Evolutionary conservation across 139 green algal genomes (phyloP).

Genomic region (Micractinium sp.): DNA sequence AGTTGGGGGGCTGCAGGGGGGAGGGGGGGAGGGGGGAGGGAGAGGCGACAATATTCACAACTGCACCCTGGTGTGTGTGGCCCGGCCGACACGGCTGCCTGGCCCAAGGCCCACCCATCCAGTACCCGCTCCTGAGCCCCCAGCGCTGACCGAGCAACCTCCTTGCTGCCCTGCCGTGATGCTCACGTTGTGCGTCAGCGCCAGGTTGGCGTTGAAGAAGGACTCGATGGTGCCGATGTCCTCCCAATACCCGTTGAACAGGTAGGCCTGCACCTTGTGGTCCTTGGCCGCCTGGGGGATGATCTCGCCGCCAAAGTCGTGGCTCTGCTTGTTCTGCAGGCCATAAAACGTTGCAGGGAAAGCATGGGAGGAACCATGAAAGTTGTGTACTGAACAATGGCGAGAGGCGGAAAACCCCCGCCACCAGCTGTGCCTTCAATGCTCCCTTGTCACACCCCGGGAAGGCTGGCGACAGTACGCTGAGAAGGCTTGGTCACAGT

Average conservation of each 20-base stretch:
- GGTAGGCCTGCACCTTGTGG: slow-evolving; percentile 79
- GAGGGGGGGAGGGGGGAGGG: not conserved
- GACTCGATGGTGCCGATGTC: slow-evolving; percentile 99
- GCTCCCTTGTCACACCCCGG: not conserved
- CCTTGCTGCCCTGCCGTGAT: not conserved
- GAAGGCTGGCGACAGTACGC: too few relatives aligned
- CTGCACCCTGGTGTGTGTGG: too few relatives aligned
- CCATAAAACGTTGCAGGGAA: too few relatives aligned
- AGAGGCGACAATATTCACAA: too few relatives aligned
- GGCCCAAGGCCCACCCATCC: too few relatives aligned
- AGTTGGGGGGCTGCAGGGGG: slow-evolving; percentile 74
- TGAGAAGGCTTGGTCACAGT: not conserved
- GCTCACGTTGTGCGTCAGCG: slow-evolving; percentile 77
- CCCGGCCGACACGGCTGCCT: too few relatives aligned
- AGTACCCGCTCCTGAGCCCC: not conserved
- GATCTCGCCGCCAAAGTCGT: slow-evolving; percentile 99
- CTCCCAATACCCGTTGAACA: slow-evolving; percentile 99
- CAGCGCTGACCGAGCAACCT: too few relatives aligned
- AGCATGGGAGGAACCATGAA: too few relatives aligned
- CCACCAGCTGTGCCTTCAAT: not conserved
- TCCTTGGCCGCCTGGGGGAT: slow-evolving; percentile 82
- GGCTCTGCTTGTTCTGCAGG: slow-evolving; percentile 51
- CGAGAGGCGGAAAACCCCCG: too few relatives aligned
- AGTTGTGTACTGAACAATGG: too few relatives aligned
- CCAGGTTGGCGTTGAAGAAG: slow-evolving; percentile 99